A percentile compares a stretch with the other conserved stretches of the same genome.
These are phyloP conservation scores for Synchytrium microbalum DNA, from an alignment of 371 early-diverging fungal genomes.

Conservation along the genomic window DNA sequence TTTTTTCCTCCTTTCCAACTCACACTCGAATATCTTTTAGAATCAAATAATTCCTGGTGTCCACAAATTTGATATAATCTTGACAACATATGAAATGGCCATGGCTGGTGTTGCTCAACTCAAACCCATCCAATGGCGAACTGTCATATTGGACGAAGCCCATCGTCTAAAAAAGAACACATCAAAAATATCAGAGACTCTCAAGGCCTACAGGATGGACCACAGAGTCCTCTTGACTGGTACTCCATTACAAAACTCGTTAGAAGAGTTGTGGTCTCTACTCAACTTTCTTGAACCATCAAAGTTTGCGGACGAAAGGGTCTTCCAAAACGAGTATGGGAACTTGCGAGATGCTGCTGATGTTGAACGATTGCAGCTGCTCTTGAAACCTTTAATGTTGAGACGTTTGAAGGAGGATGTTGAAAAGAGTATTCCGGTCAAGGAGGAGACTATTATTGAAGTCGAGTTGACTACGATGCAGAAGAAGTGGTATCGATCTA, in stretches of 20 bases:
- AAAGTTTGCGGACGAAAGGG: constrained; percentile 66
- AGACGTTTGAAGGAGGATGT: constrained; percentile 76
- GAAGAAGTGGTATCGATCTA: constrained; percentile 83
- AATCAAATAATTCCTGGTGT: constrained; percentile 41
- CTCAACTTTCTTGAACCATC: constrained; percentile 97
- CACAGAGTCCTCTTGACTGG: constrained; percentile 97
- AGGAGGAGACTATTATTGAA: constrained; percentile 87
- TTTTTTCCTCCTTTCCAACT: neutral
- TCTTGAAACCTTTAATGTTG: constrained; percentile 68
- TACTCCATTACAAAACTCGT: constrained; percentile 95
- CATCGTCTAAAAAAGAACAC: constrained; percentile 96
- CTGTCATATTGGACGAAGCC: constrained; percentile 98
- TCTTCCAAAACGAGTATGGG: constrained; percentile 71
- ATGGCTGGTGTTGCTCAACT: constrained; percentile 60
- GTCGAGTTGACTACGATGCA: constrained; percentile 75
- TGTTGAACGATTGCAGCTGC: constrained; percentile 59
- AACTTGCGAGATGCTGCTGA: constrained; percentile 66
- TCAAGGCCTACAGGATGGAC: constrained; percentile 36
- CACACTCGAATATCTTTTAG: neutral
- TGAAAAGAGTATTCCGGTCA: constrained; percentile 73
- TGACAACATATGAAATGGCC: constrained; percentile 92
- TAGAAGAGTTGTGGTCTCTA: constrained; percentile 98
- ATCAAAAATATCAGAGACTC: constrained; percentile 45
- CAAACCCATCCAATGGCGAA: constrained; percentile 84
- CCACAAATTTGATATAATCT: constrained; percentile 75